Conservation (phyloP, 345 rosid species). For the Mallotus nudiflorus region DNA sequence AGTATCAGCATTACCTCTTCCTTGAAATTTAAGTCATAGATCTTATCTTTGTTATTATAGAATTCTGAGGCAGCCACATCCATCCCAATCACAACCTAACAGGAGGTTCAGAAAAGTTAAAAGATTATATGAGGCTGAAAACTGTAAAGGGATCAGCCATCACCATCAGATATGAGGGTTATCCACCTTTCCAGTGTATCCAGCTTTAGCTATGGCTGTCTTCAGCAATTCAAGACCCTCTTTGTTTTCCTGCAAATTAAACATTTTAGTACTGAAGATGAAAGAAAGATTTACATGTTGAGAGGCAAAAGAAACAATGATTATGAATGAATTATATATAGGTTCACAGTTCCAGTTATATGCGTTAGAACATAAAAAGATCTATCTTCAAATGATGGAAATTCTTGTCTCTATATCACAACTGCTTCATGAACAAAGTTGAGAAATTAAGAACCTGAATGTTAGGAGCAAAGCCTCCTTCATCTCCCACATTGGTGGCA, state of each 20-base stretch:
- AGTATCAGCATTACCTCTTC: constrained; percentile 25
- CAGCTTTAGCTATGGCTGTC: constrained; percentile 67
- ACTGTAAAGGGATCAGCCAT: neutral
- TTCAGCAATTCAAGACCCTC: constrained; percentile 71
- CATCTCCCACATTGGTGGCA: constrained; percentile 98
- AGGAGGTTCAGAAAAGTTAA: constrained; percentile 2
- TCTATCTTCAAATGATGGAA: neutral
- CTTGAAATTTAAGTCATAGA: constrained; percentile 49
- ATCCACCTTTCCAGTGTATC: constrained; percentile 56
- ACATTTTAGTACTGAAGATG: neutral
- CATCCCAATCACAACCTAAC: constrained; percentile 73
- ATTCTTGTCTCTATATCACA: neutral
- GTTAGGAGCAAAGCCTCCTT: constrained; percentile 98
- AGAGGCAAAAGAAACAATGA: neutral
- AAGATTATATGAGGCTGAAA: neutral
- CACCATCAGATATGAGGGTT: neutral
- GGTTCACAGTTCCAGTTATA: neutral
- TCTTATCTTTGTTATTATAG: constrained; percentile 46
- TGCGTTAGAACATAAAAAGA: neutral
- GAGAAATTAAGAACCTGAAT: constrained; percentile 57
- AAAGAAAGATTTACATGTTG: neutral
- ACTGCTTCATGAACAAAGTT: neutral
- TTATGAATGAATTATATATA: neutral
- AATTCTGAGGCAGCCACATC: constrained; percentile 79
- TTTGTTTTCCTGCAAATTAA: constrained; percentile 55